phyloP scores from a whole-genome alignment of 495 filamentous ascomycete species.

The Hyaloscypha variabilis region DNA sequence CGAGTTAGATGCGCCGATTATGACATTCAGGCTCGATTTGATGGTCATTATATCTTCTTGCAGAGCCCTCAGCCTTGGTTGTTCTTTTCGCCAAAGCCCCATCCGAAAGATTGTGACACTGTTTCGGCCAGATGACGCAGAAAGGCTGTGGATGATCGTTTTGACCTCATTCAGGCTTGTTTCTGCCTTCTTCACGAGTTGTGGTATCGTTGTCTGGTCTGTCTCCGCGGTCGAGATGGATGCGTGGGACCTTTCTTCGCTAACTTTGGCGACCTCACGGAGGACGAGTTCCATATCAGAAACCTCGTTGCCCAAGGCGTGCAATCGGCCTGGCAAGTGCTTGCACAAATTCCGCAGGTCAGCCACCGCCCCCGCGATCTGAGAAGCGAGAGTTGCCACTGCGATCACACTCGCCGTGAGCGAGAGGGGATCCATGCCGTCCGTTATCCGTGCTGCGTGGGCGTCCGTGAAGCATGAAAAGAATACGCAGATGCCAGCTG shows the following conservation, averaged over 20 bases:
- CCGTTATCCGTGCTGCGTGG: no score
- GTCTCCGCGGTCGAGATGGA: conserved; percentile 13
- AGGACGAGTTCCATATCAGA: conserved; percentile 30
- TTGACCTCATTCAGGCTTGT: conserved; percentile 28
- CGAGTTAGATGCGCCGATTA: conserved; percentile 34
- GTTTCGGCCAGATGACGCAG: no score
- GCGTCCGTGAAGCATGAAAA: no score
- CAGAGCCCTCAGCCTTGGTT: conserved; percentile 24
- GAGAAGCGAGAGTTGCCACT: conserved; percentile 18
- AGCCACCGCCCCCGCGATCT: conserved; percentile 22
- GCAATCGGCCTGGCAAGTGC: conserved; percentile 25
- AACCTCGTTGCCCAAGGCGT: conserved; percentile 34
- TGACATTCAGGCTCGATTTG: conserved; percentile 32
- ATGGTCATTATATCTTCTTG: conserved; percentile 30
- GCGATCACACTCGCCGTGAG: conserved; percentile 28
- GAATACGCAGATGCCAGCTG: no score
- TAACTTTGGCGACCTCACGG: conserved; percentile 25
- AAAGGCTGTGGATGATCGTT: no score
- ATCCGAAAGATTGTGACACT: not conserved
- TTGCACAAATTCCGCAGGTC: conserved; percentile 26
- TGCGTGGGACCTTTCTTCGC: conserved; percentile 9
- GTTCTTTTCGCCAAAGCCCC: conserved; percentile 25
- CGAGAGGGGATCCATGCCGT: no score
- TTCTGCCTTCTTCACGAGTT: conserved; percentile 29
- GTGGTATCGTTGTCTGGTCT: conserved; percentile 18